Conservation (phyloP, 495 filamentous ascomycete genomes). For the Podospora appendiculata region DNA sequence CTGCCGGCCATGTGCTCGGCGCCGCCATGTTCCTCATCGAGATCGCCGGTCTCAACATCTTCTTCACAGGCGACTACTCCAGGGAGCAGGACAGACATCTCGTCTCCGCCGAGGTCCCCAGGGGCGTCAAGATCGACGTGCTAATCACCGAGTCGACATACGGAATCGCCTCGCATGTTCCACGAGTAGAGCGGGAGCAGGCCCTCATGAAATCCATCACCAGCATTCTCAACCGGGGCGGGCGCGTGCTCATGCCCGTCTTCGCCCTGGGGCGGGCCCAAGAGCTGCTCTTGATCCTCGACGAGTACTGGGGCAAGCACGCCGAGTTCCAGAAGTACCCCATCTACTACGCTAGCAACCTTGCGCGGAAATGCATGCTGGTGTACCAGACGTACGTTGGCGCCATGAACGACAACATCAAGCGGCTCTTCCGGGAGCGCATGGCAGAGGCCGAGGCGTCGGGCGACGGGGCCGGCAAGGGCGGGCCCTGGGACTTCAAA, state of each 20-base stretch:
- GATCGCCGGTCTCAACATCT: conserved; percentile 88
- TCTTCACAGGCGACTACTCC: conserved; percentile 97
- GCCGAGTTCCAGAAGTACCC: conserved; percentile 78
- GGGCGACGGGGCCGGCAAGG: conserved; percentile 59
- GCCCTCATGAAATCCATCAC: conserved; percentile 93
- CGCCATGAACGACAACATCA: conserved; percentile 99
- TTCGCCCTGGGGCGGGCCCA: conserved; percentile 92
- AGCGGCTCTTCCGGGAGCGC: conserved; percentile 74
- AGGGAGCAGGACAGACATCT: conserved; percentile 91
- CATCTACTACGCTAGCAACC: conserved; percentile 93
- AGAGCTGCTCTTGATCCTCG: conserved; percentile 86
- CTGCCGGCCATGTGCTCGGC: conserved; percentile 94
- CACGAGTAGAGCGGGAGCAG: conserved; percentile 80
- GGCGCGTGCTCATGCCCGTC: conserved; percentile 88
- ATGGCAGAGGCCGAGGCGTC: conserved; percentile 79
- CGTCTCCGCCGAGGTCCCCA: conserved; percentile 81
- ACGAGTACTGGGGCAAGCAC: conserved; percentile 93
- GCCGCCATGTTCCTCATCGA: conserved; percentile 97
- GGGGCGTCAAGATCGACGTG: conserved; percentile 80
- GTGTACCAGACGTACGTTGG: conserved; percentile 97
- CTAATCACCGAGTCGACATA: conserved; percentile 97
- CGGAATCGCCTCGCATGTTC: conserved; percentile 84
- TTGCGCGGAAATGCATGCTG: conserved; percentile 94
- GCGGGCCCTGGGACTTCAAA: conserved; percentile 93
- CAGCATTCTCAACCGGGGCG: conserved; percentile 78